A percentile compares a stretch with the other conserved stretches of the same genome.
Conservation (phyloP, 208 protist genomes). For the Wallacemonas sp. region DNA sequence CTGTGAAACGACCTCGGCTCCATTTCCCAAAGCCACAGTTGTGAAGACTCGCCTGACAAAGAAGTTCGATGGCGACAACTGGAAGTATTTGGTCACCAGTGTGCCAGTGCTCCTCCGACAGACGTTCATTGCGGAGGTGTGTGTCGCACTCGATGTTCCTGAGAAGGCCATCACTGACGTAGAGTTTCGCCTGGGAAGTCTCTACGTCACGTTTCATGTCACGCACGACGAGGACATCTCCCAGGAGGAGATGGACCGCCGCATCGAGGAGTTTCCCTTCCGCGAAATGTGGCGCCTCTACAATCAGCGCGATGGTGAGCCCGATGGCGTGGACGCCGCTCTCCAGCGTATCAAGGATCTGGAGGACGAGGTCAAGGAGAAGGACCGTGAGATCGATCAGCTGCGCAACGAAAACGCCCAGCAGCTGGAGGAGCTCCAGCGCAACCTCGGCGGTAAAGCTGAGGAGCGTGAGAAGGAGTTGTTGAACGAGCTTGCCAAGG, state of each 20-base stretch:
- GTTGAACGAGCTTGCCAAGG: constrained; percentile 42
- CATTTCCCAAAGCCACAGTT: neutral
- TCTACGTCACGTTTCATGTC: constrained; percentile 84
- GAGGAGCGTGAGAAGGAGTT: constrained; percentile 42
- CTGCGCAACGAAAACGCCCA: constrained; percentile 35
- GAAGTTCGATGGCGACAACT: constrained; percentile 82
- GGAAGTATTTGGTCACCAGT: constrained; percentile 49
- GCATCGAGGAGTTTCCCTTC: constrained; percentile 77
- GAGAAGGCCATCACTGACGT: constrained; percentile 45
- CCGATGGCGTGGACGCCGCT: constrained; percentile 61
- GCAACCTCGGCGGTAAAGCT: constrained; percentile 29
- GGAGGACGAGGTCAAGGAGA: constrained; percentile 56
- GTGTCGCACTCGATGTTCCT: constrained; percentile 41
- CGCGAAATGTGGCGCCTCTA: constrained; percentile 83
- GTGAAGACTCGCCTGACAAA: constrained; percentile 42
- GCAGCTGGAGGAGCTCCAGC: constrained; percentile 36
- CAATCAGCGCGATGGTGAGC: constrained; percentile 54
- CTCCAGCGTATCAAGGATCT: constrained; percentile 55
- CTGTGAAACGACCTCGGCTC: neutral
- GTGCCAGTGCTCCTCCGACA: constrained; percentile 35
- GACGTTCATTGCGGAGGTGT: constrained; percentile 63
- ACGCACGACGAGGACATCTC: constrained; percentile 75
- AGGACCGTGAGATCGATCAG: constrained; percentile 46
- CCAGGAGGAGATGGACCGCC: constrained; percentile 67
- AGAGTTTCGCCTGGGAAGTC: constrained; percentile 74